Percentiles rank a stretch among this genome's conserved stretches.
phyloP scores from a whole-genome alignment of 345 rosid species.

The Laguncularia racemosa region DNA sequence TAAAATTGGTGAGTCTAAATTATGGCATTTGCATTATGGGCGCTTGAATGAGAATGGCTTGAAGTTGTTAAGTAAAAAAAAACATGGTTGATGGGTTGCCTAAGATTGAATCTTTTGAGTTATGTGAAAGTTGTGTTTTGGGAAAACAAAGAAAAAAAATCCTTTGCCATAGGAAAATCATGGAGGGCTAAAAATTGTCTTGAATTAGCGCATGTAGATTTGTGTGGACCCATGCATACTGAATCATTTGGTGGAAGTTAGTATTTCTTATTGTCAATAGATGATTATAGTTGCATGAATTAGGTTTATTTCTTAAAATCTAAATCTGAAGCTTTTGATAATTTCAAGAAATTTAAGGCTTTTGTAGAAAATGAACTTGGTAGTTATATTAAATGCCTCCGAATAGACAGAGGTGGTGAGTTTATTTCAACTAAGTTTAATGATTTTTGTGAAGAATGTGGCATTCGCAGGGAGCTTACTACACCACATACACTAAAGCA shows the following conservation, averaged over 20 bases:
- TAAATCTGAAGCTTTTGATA: background rate
- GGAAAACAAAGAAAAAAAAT: background rate
- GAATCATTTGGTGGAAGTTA: constrained; percentile 4
- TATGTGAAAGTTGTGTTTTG: background rate
- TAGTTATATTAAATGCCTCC: background rate
- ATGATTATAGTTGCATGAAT: constrained; percentile 4
- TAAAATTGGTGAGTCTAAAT: too few relatives aligned
- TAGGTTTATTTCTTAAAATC: constrained; percentile 6
- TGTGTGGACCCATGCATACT: constrained; percentile 1
- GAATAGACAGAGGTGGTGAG: background rate
- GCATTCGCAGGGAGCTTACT: background rate
- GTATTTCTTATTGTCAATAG: background rate
- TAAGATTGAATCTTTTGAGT: background rate
- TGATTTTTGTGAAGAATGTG: too few relatives aligned
- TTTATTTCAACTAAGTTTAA: too few relatives aligned
- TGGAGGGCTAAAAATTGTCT: constrained; percentile 7
- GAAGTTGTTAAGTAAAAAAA: background rate
- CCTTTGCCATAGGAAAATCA: background rate
- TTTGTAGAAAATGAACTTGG: background rate
- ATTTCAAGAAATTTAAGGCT: background rate
- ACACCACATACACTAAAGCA: background rate
- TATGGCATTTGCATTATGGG: too few relatives aligned
- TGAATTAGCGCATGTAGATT: constrained; percentile 6
- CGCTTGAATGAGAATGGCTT: too few relatives aligned
- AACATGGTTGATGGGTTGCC: background rate